Percentiles rank a stretch among this genome's conserved stretches.
phyloP scores from a whole-genome alignment of 139 green algal genomes.

The Protoeuglena noctilucae region DNA sequence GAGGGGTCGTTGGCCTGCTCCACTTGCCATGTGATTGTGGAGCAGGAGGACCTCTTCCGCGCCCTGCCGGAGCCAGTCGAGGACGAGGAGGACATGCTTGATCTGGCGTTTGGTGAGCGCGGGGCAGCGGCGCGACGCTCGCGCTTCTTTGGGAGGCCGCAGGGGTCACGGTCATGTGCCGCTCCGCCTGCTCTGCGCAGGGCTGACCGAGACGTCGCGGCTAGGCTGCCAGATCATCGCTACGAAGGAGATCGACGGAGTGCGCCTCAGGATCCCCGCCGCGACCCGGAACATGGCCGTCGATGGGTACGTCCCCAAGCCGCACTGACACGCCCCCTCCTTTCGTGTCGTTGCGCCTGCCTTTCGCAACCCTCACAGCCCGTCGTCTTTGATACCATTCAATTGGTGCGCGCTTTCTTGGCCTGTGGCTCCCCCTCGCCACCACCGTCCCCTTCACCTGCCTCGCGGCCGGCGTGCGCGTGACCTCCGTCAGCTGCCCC shows the following conservation, averaged over 20 bases:
- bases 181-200: too few relatives aligned
- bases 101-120: conserved; percentile 97
- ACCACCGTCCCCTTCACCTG: too few relatives aligned
- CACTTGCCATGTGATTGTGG: conserved; percentile 91
- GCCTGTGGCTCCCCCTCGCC: too few relatives aligned
- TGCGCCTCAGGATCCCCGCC: conserved; percentile 72
- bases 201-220: conserved; percentile 86
- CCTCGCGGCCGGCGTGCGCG: too few relatives aligned
- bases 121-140: too few relatives aligned
- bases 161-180: too few relatives aligned
- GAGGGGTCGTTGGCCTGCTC: conserved; percentile 93
- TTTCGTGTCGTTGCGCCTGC: too few relatives aligned
- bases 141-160: too few relatives aligned
- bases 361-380: too few relatives aligned
- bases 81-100: conserved; percentile 99
- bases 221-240: conserved; percentile 89
- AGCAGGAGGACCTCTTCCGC: conserved; percentile 58
- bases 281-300: conserved; percentile 90
- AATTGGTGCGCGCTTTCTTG: too few relatives aligned
- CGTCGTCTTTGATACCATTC: too few relatives aligned
- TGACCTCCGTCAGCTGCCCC: too few relatives aligned
- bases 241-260: conserved; percentile 73
- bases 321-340: conserved; percentile 42
- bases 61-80: conserved; percentile 75
- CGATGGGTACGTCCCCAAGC: conserved; percentile 63